These are phyloP conservation scores for Kalaharituber pfeilii DNA, from an alignment of 2,329 filamentous ascomycete genomes.

Conservation along the genomic window DNA sequence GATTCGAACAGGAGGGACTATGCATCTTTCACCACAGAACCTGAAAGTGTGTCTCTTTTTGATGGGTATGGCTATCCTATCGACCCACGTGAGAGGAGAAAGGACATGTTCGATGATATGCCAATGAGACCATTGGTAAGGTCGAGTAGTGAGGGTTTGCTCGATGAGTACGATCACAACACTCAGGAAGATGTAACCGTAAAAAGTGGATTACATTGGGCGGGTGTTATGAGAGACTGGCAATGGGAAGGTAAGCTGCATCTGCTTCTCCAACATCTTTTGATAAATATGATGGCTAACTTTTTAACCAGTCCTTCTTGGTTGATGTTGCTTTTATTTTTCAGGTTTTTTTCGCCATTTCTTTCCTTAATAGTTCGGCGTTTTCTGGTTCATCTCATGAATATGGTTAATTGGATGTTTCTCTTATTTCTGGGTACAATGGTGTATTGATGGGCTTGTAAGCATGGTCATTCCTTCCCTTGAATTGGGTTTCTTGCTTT, in stretches of 20 bases:
- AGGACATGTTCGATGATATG: too few species aligned
- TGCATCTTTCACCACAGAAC: neutral
- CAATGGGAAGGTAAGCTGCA: slow-evolving; percentile 47
- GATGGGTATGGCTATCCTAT: neutral
- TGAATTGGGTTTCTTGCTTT: neutral
- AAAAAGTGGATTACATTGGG: slow-evolving; percentile 49
- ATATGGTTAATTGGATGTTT: too few species aligned
- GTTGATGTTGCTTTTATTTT: neutral
- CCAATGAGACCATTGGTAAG: neutral
- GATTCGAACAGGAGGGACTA: neutral
- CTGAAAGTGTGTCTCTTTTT: neutral
- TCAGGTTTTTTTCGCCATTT: neutral
- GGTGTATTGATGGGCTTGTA: neutral
- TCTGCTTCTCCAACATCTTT: neutral
- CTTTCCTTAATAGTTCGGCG: neutral
- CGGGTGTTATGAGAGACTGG: slow-evolving; percentile 55
- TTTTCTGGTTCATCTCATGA: neutral
- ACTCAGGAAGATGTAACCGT: slow-evolving; percentile 43
- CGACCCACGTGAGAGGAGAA: neutral
- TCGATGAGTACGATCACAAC: neutral
- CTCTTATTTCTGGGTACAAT: neutral
- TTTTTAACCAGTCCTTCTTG: slow-evolving; percentile 9
- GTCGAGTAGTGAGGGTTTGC: neutral
- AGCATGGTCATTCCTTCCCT: neutral
- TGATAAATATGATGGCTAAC: neutral